Evolutionary conservation across 2,329 filamentous ascomycete genomes (phyloP), one percentile per base, ranked within the genome.

Genomic region (Paraphoma chrysanthemicola): DNA sequence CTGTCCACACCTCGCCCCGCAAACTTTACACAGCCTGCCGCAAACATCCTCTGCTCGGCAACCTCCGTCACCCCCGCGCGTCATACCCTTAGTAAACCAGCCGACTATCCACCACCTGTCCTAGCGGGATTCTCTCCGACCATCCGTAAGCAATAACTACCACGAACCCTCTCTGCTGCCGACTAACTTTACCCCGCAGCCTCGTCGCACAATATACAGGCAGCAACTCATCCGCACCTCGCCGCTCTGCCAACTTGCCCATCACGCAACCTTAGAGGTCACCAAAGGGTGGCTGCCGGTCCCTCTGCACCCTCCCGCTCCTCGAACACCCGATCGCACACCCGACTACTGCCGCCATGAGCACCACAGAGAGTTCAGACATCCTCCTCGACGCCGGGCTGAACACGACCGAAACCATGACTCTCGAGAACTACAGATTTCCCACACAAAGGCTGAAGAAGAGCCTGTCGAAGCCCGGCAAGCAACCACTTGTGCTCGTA

Each of bases 401-500:
- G 55, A 66, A 66, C 50, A 62, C 61, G 51, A 56, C 62, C 17
- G 63, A 70, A 43, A 63, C 63, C 51, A 70, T 73, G 71, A 70
- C 74, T 23, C 69, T 82, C 62, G 74, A 78, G 57, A 75, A 77
- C 66, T 90, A 90, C 78, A 77, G 77, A 56, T 90, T 91, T 67
- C 88, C 88, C 9, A 79, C 81, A 18, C 79, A 85, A 64, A 81
- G 88, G 18, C 81, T 91, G 48, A 82, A 83, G 74, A 82, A 80
- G 60, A 80, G 80, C 43, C 82, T 88, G 60, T 82, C 79, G 48
- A 82, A 87, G 60, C 75, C 83, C 30, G 77, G 80, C 58, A 86
- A 84, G 71, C 86, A 81, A 30, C 88, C 88, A 12, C 81, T 91
- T 41, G 86, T 90, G 7, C 83, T 90, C 51, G 87, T 90, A 50